A percentile compares a stretch with the other conserved stretches of the same genome.
Conservation (phyloP, 75 land plant genomes). For the Isoetes taiwanensis region DNA sequence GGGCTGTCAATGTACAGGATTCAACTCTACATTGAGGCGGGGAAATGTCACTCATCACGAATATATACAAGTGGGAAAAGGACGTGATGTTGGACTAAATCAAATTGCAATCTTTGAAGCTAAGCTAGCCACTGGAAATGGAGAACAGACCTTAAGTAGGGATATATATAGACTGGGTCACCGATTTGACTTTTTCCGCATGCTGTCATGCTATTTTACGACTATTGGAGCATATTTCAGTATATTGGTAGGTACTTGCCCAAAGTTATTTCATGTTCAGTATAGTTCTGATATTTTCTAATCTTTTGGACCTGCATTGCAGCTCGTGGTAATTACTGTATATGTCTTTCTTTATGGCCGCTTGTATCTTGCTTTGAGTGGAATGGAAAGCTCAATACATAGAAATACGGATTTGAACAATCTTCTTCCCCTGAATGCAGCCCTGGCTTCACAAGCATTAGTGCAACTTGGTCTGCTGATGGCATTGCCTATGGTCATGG, state of each 20-base stretch:
- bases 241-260: background rate
- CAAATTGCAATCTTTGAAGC: slow-evolving; percentile 2
- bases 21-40: background rate
- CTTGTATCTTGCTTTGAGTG: slow-evolving; percentile 87
- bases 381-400: slow-evolving; percentile 52
- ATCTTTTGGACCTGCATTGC: no score
- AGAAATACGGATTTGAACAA: slow-evolving; percentile 28
- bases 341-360: slow-evolving; percentile 92
- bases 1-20: no score
- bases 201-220: slow-evolving; percentile 5
- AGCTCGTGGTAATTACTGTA: slow-evolving; percentile 86
- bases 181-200: slow-evolving; percentile 5
- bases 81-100: slow-evolving; percentile 2
- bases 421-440: slow-evolving; percentile 55
- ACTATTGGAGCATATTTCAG: background rate
- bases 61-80: slow-evolving; percentile 6
- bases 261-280: no score
- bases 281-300: no score
- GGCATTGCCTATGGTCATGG: slow-evolving; percentile 97
- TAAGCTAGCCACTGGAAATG: slow-evolving; percentile 2
- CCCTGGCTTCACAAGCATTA: slow-evolving; percentile 94
- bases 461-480: slow-evolving; percentile 90
- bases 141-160: slow-evolving; percentile 1
- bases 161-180: slow-evolving; percentile 1
- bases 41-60: slow-evolving; percentile 3